A percentile compares a stretch with the other conserved stretches of the same genome.
Conservation (phyloP, 306 rosid species). For the Biancaea sappan region DNA sequence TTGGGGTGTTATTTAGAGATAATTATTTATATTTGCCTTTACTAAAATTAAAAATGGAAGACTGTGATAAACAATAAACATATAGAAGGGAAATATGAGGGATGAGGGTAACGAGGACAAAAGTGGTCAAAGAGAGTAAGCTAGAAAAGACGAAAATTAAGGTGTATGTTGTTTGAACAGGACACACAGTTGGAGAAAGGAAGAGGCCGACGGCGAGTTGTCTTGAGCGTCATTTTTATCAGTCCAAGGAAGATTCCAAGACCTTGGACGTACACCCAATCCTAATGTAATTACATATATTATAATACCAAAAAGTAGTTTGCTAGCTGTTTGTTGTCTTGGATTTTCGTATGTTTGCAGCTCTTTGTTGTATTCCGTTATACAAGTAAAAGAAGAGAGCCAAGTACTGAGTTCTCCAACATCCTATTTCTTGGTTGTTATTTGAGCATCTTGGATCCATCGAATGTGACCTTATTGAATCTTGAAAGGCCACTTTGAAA, state of each 20-base stretch:
- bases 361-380: neutral
- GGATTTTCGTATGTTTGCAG: neutral
- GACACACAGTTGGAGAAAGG: neutral
- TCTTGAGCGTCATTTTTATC: neutral
- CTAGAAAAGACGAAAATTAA: neutral
- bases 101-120: neutral
- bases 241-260: neutral
- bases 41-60: neutral
- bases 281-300: neutral
- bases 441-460: neutral
- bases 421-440: neutral
- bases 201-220: constrained; percentile 3
- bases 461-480: neutral
- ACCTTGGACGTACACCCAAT: neutral
- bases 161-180: neutral
- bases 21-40: no score
- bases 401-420: neutral
- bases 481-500: neutral
- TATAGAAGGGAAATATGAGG: neutral
- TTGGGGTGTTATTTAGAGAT: no score
- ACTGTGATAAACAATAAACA: neutral
- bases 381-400: neutral
- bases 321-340: constrained; percentile 1
- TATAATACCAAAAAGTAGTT: neutral
- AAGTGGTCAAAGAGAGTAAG: neutral